These are phyloP conservation scores for Aspergillus calidoustus DNA, from an alignment of 2,329 filamentous ascomycete species.

Conservation along the genomic window DNA sequence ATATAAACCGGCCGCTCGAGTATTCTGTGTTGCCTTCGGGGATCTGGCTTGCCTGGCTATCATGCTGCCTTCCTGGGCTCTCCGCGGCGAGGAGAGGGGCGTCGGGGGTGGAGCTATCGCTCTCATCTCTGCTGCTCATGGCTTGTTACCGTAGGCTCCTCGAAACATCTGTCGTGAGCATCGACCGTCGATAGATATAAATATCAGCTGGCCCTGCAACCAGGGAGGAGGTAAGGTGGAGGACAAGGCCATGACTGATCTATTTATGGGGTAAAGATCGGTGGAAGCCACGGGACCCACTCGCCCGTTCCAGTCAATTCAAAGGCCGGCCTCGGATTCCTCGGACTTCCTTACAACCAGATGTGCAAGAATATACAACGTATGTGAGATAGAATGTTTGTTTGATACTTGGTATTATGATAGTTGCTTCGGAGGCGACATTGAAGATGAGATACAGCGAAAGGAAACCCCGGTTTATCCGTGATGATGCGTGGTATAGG, in stretches of 20 bases:
- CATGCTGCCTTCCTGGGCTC: conserved; percentile 17
- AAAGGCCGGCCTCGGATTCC: neutral
- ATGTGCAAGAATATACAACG: neutral
- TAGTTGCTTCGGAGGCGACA: neutral
- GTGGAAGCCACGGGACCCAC: conserved; percentile 26
- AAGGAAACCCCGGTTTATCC: conserved; percentile 9
- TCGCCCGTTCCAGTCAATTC: conserved; percentile 7
- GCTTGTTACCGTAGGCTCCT: conserved; percentile 17
- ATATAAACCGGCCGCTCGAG: conserved; percentile 54
- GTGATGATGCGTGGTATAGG: conserved; percentile 17
- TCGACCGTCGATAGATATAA: conserved; percentile 4
- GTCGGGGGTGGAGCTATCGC: conserved; percentile 28
- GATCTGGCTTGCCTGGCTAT: conserved; percentile 19
- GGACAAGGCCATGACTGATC: neutral
- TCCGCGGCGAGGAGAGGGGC: conserved; percentile 38
- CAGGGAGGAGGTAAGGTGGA: conserved; percentile 1
- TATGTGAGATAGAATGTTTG: neutral
- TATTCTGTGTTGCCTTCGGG: conserved; percentile 21
- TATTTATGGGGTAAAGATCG: conserved; percentile 9
- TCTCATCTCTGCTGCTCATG: conserved; percentile 34
- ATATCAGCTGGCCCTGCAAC: neutral
- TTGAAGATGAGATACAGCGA: conserved; percentile 4
- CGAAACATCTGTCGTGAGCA: conserved; percentile 15
- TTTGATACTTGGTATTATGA: neutral
- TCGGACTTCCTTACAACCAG: neutral